phyloP scores from a whole-genome alignment of 2,329 filamentous ascomycete genomes.

The Arthrobotrys sphaeroides region DNA sequence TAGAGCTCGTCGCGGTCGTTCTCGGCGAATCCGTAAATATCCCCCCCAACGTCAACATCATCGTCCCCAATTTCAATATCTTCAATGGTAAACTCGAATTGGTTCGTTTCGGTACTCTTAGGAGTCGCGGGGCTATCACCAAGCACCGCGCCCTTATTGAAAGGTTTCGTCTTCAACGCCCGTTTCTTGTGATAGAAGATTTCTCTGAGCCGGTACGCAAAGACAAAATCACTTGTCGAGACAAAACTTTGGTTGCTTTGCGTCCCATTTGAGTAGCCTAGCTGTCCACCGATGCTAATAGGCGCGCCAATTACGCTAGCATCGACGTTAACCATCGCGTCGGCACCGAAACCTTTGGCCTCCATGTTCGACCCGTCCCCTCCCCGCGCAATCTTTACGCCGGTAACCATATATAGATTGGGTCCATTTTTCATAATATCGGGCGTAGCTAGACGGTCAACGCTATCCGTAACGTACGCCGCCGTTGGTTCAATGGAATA shows the following conservation, averaged over 20 bases:
- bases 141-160: slow-evolving; percentile 4
- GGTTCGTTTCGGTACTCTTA: not conserved
- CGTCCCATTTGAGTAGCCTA: not conserved
- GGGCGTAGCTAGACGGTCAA: not conserved
- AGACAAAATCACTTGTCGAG: not conserved
- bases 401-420: slow-evolving; percentile 14
- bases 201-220: slow-evolving; percentile 5
- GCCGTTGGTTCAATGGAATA: slow-evolving; percentile 15
- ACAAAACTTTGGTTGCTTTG: not conserved
- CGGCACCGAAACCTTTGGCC: not conserved
- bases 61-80: not conserved
- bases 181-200: not conserved
- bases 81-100: not conserved
- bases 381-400: slow-evolving; percentile 10
- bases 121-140: not conserved
- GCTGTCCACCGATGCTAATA: not conserved
- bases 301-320: not conserved
- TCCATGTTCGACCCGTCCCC: not conserved
- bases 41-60: not conserved
- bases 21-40: not conserved
- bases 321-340: not conserved
- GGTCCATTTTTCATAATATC: not conserved
- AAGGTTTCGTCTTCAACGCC: not conserved
- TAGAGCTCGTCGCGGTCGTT: not conserved
- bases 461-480: not conserved